These are phyloP conservation scores for Cenococcum geophilum DNA, from an alignment of 495 filamentous ascomycete genomes.

Conservation along the genomic window DNA sequence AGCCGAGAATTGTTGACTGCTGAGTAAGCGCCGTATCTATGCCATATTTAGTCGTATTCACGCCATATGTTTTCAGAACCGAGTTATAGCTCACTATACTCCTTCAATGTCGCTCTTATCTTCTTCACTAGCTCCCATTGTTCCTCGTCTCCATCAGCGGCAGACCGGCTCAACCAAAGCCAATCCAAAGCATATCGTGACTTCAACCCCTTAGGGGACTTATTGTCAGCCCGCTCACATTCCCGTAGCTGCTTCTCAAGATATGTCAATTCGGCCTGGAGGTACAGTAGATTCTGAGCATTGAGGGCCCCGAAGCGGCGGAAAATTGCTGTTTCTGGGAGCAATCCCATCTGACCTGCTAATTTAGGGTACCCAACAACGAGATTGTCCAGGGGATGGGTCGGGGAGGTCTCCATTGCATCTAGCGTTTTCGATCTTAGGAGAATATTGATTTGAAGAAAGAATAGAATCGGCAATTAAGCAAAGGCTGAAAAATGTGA, in stretches of 20 bases:
- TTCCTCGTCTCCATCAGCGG: not conserved
- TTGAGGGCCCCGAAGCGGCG: slow-evolving; percentile 29
- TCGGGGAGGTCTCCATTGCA: no score
- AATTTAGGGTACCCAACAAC: slow-evolving; percentile 21
- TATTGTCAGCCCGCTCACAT: slow-evolving; percentile 12
- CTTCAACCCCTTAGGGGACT: not conserved
- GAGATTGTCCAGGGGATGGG: not conserved
- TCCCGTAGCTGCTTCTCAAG: slow-evolving; percentile 26
- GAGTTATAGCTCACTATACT: slow-evolving; percentile 20
- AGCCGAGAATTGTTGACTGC: not conserved
- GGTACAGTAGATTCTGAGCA: slow-evolving; percentile 33
- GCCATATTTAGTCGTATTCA: not conserved
- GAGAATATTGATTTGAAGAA: no score
- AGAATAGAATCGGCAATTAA: no score
- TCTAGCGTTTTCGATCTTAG: no score
- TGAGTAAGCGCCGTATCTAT: slow-evolving; percentile 20
- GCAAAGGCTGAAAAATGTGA: no score
- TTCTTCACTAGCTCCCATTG: slow-evolving; percentile 11
- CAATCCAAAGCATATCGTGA: slow-evolving; percentile 1
- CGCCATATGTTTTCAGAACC: not conserved
- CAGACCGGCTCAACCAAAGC: slow-evolving; percentile 5
- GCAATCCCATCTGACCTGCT: slow-evolving; percentile 7
- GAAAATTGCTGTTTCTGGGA: slow-evolving; percentile 29
- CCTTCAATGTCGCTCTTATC: slow-evolving; percentile 11
- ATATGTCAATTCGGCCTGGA: slow-evolving; percentile 31